Evolutionary conservation across 129 eudicot species (phyloP), one percentile per base, ranked within the genome.

Genomic region (Helichrysum umbraculigerum): DNA sequence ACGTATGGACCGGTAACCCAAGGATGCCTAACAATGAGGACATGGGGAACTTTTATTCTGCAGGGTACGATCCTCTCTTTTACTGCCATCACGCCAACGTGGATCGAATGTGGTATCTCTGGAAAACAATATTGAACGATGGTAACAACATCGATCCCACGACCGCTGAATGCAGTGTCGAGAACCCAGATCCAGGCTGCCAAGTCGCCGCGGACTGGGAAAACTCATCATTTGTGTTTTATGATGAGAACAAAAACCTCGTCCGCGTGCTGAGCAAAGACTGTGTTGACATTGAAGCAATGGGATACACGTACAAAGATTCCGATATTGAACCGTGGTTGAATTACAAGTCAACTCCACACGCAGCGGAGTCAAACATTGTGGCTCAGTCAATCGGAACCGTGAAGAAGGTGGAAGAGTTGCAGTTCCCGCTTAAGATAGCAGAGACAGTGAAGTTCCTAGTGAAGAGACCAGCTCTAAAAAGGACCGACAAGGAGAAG

Each of bases 1-100:
- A 83, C 64, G 4, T 58, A 12, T 80, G 87, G 90, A 60, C 56
- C 0, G 85, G 87, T 25, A 71, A 83, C 69, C 70, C 76, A 0
- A 20, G 58, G 9, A 78, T 80, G 76, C 65, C 85, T 6, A 77
- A 86, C 14, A 33, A 57, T 0, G 90, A 83, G 69, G 87, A 86
- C 60, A 44, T 86, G 83, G 90, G 90, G 0, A 74, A 72, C 63
- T 83, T 83, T 16, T 86, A 83, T 70, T 83, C 90, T 0, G 90
- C 90, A 0, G 87, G 76, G 2, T 80, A 85, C 8, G 90, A 86
- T 52, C 83, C 87, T 0, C 28, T 78, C 3, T 86, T 86, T 66
- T 86, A 80, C 58, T n/a, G 66, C 11, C 90, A 83, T 51, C 90
- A 86, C n/a, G 37, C 85, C 2, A 86, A 86, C 21, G 73, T 83